Percentiles rank a stretch among this genome's conserved stretches.
These are phyloP conservation scores for Xylaria bambusicola DNA, from an alignment of 495 filamentous ascomycete genomes.

Conservation along the genomic window DNA sequence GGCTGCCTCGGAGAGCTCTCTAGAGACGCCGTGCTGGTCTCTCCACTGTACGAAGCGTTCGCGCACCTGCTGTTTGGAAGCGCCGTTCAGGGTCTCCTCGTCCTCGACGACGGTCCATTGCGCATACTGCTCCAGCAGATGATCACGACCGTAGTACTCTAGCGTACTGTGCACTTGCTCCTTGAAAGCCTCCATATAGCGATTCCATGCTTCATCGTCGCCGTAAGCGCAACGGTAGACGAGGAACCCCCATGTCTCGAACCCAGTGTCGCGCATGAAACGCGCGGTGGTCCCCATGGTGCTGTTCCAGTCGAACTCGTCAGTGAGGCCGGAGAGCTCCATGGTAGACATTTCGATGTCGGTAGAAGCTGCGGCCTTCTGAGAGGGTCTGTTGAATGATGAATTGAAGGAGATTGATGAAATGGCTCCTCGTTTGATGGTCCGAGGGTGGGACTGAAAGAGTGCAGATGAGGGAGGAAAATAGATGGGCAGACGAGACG, in stretches of 20 bases:
- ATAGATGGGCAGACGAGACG: not conserved
- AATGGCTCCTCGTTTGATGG: not conserved
- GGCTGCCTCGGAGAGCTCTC: not conserved
- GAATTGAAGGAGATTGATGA: not conserved
- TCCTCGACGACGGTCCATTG: constrained; percentile 20
- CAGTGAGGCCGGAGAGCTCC: not conserved
- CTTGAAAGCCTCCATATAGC: constrained; percentile 14
- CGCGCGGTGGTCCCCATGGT: not conserved
- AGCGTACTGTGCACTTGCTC: not conserved
- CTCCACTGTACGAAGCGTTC: constrained; percentile 15
- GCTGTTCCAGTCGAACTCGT: constrained; percentile 5
- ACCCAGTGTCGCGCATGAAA: constrained; percentile 1
- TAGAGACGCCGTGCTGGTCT: not conserved
- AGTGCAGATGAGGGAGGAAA: not conserved
- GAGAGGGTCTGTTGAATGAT: not conserved
- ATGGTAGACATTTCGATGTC: not conserved
- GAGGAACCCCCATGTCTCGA: constrained; percentile 22
- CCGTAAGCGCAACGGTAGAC: constrained; percentile 22
- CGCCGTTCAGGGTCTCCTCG: constrained; percentile 15
- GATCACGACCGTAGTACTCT: not conserved
- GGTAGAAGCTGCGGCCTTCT: not conserved
- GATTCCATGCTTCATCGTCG: constrained; percentile 22
- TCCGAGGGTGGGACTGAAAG: not conserved
- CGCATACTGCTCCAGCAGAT: not conserved
- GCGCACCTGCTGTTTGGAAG: constrained; percentile 17